Base-by-base conservation (phyloP, 2,329 filamentous ascomycete genomes). In the Pseudogymnoascus sp. region DNA sequence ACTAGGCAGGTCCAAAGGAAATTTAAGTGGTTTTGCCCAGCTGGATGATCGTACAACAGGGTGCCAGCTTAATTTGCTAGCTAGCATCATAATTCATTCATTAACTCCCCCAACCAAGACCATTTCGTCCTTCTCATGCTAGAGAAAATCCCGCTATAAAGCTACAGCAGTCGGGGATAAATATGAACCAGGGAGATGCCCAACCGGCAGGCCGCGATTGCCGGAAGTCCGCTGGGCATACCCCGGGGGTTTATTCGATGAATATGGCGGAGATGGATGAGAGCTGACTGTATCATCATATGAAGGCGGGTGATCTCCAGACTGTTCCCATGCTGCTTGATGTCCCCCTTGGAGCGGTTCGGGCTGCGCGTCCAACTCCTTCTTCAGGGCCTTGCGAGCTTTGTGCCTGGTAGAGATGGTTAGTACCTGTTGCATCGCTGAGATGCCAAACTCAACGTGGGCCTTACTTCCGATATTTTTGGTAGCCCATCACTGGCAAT, bases 401-500 rank as follows among this genome's bases (percentile, higher is more conserved):
- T 60, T 60, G 38, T 60, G 38, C 36, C 59, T 60, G 34, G 18
- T 8, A 14, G 18, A 21, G 10, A 31, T 16, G 34, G 36, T 60
- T 18, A 60, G 34, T 12, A 2, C 18, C 38, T 40, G 18, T 40
- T 25, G 16, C 11, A 40, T 16, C 14, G 36, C 6, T 10, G 59
- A 40, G 59, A 42, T 60, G 36, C 7, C 12, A 16, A 18, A 42
- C 8, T 40, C 23, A 38, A 34, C 23, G 4, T 25, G 34, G 10
- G 59, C 21, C 34, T 40, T 31, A 60, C 59, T 40, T 60, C 18
- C n/a, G 34, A 25, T 60, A 60, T 60, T 42, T 60, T 1, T 60
- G 7, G 59, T 40, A 60, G 21, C 59, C 59, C 18, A 60, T n/a
- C 21, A 40, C 25, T 38, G 59, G 59, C 14, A 60, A 12, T 11